These are phyloP conservation scores for Coniochaeta hoffmannii DNA, from an alignment of 2,329 filamentous ascomycete genomes.

Conservation along the genomic window DNA sequence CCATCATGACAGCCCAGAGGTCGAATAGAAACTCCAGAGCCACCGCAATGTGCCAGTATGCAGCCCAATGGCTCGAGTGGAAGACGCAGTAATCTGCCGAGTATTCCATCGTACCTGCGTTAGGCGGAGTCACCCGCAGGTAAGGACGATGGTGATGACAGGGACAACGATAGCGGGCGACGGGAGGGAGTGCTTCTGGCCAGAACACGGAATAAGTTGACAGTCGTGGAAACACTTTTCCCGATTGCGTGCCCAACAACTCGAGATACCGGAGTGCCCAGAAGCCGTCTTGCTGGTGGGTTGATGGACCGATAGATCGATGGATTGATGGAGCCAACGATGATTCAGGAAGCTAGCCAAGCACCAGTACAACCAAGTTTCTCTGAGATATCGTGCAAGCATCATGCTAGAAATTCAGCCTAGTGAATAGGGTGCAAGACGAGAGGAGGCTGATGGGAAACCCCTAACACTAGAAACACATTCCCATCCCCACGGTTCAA, in stretches of 20 bases:
- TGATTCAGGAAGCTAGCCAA: neutral
- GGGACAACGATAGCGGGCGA: neutral
- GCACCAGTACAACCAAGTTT: neutral
- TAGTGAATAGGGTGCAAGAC: neutral
- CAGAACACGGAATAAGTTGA: neutral
- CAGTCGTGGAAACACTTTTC: neutral
- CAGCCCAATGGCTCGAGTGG: neutral
- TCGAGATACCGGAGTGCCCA: neutral
- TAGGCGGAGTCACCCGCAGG: neutral
- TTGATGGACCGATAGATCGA: neutral
- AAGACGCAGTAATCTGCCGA: neutral
- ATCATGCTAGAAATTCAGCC: neutral
- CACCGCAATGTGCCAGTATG: neutral
- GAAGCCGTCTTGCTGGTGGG: neutral
- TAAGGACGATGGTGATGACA: neutral
- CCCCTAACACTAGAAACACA: neutral
- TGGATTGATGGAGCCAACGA: neutral
- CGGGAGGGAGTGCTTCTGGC: neutral
- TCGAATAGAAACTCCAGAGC: neutral
- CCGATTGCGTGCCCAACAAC: neutral
- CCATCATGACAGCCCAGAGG: neutral
- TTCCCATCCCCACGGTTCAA: neutral
- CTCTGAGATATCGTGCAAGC: neutral
- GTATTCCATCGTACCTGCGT: neutral
- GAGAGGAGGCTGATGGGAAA: neutral